A percentile compares a stretch with the other conserved stretches of the same genome.
phyloP scores from a whole-genome alignment of 1,139 yeast species.

The Yamadazyma triangularis region DNA sequence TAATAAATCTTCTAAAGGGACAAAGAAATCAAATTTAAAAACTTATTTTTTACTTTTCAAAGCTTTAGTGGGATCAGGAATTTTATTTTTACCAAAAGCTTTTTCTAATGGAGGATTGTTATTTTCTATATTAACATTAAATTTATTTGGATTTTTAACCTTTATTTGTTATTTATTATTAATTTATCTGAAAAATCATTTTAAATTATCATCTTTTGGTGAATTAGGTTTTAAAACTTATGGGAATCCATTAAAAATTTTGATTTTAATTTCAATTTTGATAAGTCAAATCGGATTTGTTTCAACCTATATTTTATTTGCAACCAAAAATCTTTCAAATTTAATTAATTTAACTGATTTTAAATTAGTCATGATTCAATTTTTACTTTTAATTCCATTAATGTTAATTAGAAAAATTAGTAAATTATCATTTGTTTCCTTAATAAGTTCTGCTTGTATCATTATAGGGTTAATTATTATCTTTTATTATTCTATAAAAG shows the following conservation, averaged over 20 bases:
- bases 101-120: slow-evolving; percentile 68
- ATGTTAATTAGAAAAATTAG: slow-evolving; percentile 70
- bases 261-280: slow-evolving; percentile 59
- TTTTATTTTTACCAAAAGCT: slow-evolving; percentile 67
- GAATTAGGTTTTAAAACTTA: slow-evolving; percentile 64
- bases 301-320: slow-evolving; percentile 70
- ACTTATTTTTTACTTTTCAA: slow-evolving; percentile 67
- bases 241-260: slow-evolving; percentile 55
- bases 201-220: slow-evolving; percentile 67
- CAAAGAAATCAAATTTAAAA: slow-evolving; percentile 47
- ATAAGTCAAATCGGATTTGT: slow-evolving; percentile 74
- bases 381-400: slow-evolving; percentile 59
- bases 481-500: slow-evolving; percentile 50
- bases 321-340: slow-evolving; percentile 63
- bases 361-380: slow-evolving; percentile 45
- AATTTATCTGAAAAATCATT: slow-evolving; percentile 51
- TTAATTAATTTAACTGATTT: slow-evolving; percentile 20
- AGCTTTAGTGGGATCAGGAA: slow-evolving; percentile 78
- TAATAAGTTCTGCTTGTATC: slow-evolving; percentile 64
- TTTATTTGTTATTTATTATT: slow-evolving; percentile 67
- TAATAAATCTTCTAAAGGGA: slow-evolving; percentile 25
- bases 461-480: slow-evolving; percentile 62
- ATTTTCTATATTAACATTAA: slow-evolving; percentile 50
- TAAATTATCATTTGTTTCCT: slow-evolving; percentile 62
- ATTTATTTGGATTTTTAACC: slow-evolving; percentile 61